Evolutionary conservation across 257 asterid species (phyloP).

Genomic region (Penstemon eatonii): DNA sequence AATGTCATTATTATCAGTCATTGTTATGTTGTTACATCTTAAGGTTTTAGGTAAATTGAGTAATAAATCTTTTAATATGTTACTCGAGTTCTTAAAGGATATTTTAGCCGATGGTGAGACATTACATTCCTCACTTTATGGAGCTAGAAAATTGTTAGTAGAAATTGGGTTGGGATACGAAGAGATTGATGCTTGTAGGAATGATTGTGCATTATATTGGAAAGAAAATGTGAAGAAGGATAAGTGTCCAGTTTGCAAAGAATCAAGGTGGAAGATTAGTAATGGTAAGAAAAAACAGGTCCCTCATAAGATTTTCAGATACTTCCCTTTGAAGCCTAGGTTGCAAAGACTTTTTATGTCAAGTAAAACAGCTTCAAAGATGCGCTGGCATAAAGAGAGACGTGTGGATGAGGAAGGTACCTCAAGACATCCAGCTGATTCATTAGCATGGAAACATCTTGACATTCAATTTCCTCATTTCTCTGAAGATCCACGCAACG

Average conservation of each 20-base stretch:
- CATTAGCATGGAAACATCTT: no score
- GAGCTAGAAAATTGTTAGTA: no score
- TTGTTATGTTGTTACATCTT: neutral
- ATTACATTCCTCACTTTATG: neutral
- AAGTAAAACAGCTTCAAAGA: neutral
- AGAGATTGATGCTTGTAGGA: constrained; percentile 4
- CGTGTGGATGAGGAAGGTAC: no score
- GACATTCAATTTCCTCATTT: neutral
- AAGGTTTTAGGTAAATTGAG: neutral
- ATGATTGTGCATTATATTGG: constrained; percentile 2
- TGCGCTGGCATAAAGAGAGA: constrained; percentile 6
- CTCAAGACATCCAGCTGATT: no score
- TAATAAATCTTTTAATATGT: neutral
- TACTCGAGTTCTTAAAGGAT: constrained; percentile 6
- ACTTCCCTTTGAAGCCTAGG: neutral
- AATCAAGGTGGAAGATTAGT: neutral
- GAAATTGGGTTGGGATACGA: neutral
- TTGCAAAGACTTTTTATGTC: neutral
- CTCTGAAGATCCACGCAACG: neutral
- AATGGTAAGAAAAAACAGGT: neutral
- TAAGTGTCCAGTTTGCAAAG: neutral
- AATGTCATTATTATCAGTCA: neutral
- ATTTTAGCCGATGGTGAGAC: no score
- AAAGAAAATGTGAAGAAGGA: neutral
- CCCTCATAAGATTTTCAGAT: neutral